Conservation (phyloP, 2,329 filamentous ascomycete species). For the Fusarium domesticum region DNA sequence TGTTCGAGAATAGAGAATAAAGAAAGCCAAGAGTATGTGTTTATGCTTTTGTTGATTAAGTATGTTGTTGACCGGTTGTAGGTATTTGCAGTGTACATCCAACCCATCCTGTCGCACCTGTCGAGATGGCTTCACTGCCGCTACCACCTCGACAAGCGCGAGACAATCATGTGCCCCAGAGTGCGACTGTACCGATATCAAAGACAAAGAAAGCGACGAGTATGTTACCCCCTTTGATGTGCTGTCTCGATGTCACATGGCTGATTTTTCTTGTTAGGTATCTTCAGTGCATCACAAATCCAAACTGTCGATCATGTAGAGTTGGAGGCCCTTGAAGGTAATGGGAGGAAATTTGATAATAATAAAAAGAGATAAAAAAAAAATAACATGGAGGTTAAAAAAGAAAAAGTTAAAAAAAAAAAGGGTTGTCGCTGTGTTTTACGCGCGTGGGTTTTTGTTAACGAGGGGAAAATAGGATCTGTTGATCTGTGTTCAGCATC, state of each 20-base stretch:
- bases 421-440: not conserved
- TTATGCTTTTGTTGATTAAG: not conserved
- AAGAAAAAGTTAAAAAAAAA: no score
- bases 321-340: not conserved
- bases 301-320: slow-evolving; percentile 25
- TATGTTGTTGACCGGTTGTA: slow-evolving; percentile 4
- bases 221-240: slow-evolving; percentile 2
- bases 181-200: slow-evolving; percentile 26
- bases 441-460: not conserved
- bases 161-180: slow-evolving; percentile 2
- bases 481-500: no score
- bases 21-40: slow-evolving; percentile 23
- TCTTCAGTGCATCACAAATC: slow-evolving; percentile 36
- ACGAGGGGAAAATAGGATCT: not conserved
- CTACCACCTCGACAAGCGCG: slow-evolving; percentile 2
- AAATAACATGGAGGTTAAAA: not conserved
- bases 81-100: slow-evolving; percentile 32
- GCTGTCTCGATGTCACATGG: not conserved
- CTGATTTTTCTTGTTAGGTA: slow-evolving; percentile 21
- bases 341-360: not conserved
- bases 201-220: slow-evolving; percentile 32
- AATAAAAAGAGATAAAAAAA: not conserved
- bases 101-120: slow-evolving; percentile 27
- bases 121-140: slow-evolving; percentile 14
- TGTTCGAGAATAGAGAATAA: slow-evolving; percentile 29